phyloP scores from a whole-genome alignment of 768 basidiomycete genomes.

The Pleurotus pulmonarius region DNA sequence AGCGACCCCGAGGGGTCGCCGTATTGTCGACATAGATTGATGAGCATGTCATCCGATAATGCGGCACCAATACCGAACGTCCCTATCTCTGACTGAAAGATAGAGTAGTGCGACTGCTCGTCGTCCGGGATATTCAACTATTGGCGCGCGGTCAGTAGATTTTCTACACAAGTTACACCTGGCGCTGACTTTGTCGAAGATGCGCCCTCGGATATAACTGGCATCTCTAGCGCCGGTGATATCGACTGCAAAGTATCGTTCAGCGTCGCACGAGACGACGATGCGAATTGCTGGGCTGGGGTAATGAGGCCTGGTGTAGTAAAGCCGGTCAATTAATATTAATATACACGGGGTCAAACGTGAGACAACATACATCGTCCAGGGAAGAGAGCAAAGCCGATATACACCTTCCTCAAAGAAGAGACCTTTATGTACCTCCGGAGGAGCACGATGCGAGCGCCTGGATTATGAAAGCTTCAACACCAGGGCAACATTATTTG shows the following conservation, averaged over 20 bases:
- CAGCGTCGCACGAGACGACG: conserved; percentile 45
- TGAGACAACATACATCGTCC: conserved; percentile 3
- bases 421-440: conserved; percentile 2
- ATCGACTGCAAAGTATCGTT: conserved; percentile 47
- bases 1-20: conserved; percentile 46
- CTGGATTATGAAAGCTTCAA: conserved; percentile 6
- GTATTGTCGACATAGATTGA: conserved; percentile 36
- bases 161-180: neutral
- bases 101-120: conserved; percentile 31
- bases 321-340: too few relatives aligned
- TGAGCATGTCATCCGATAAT: conserved; percentile 35
- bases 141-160: neutral
- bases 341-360: too few relatives aligned
- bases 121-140: conserved; percentile 44
- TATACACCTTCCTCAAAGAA: neutral
- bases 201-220: conserved; percentile 39
- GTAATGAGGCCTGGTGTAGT: neutral
- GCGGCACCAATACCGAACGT: conserved; percentile 37
- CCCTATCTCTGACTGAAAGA: conserved; percentile 47
- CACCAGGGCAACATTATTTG: conserved; percentile 2
- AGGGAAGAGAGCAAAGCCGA: neutral
- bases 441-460: neutral
- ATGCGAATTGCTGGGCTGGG: conserved; percentile 27
- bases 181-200: conserved; percentile 37
- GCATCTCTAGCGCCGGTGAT: conserved; percentile 43